Conservation (phyloP, 2,329 filamentous ascomycete genomes). For the Xylariaceae sp. region DNA sequence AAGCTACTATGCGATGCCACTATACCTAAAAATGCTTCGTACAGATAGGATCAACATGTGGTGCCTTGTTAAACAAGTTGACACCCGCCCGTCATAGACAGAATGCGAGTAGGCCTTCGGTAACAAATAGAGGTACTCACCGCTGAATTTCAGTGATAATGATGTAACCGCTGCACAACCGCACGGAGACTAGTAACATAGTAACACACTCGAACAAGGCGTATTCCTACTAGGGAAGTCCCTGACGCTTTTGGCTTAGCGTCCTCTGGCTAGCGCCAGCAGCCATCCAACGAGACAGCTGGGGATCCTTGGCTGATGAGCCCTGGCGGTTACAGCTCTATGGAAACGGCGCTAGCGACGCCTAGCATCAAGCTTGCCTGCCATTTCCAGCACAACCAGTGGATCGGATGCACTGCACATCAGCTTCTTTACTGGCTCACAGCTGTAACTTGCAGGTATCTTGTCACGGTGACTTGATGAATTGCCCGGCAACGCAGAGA, state of each 20-base stretch:
- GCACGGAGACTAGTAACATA: neutral
- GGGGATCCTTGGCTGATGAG: neutral
- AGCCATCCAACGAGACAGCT: neutral
- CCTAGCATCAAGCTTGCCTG: conserved; percentile 21
- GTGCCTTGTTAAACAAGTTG: too few species aligned
- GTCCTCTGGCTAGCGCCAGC: neutral
- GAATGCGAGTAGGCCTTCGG: conserved; percentile 7
- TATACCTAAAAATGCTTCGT: too few species aligned
- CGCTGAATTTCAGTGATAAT: conserved; percentile 29
- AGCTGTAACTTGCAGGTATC: neutral
- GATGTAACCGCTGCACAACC: conserved; percentile 34
- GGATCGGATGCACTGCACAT: conserved; percentile 14
- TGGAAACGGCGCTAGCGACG: conserved; percentile 25
- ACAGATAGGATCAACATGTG: too few species aligned
- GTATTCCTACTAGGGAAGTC: conserved; percentile 10
- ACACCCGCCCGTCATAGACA: neutral
- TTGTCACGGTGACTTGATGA: conserved; percentile 12
- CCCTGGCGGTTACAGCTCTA: conserved; percentile 21
- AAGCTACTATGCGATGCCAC: too few species aligned
- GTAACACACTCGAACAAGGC: conserved; percentile 19
- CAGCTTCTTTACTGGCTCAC: conserved; percentile 19
- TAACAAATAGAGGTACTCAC: conserved; percentile 34
- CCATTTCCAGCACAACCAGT: conserved; percentile 26
- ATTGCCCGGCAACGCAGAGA: conserved; percentile 38
- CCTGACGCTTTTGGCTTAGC: conserved; percentile 27